These are phyloP conservation scores for Pythium aquatile DNA, from an alignment of 352 stramenopile genomes.

Conservation along the genomic window DNA sequence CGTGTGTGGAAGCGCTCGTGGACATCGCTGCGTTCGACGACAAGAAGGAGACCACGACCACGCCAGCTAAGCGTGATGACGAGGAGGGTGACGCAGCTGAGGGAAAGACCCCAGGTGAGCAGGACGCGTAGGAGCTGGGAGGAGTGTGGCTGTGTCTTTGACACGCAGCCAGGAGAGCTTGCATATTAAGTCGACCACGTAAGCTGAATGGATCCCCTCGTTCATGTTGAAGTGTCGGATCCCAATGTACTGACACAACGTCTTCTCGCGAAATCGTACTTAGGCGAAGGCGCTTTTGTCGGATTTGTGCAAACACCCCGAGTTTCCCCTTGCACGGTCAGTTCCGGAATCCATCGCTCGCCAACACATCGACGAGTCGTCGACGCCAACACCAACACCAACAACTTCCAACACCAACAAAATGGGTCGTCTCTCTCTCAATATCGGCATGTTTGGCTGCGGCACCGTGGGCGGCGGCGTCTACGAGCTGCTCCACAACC, in stretches of 20 bases:
- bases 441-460: slow-evolving; percentile 88
- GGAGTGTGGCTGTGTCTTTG: too few relatives aligned
- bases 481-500: slow-evolving; percentile 82
- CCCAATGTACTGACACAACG: slow-evolving; percentile 13
- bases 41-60: too few relatives aligned
- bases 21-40: neutral
- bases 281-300: neutral
- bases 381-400: neutral
- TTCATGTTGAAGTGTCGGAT: slow-evolving; percentile 11
- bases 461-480: slow-evolving; percentile 87
- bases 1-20: slow-evolving; percentile 16
- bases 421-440: slow-evolving; percentile 45
- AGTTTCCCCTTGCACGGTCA: neutral
- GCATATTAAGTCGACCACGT: too few relatives aligned
- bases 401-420: slow-evolving; percentile 3
- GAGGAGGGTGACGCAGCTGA: too few relatives aligned
- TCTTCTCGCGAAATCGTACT: slow-evolving; percentile 2
- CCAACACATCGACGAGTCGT: neutral
- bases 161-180: too few relatives aligned
- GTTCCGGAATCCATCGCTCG: neutral
- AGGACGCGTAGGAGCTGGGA: too few relatives aligned
- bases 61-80: too few relatives aligned
- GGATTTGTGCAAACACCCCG: slow-evolving; percentile 22
- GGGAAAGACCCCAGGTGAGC: too few relatives aligned
- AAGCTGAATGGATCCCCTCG: too few relatives aligned